Base-by-base conservation (phyloP, 2,329 filamentous ascomycete species). In the Colletotrichum brevisporum region DNA sequence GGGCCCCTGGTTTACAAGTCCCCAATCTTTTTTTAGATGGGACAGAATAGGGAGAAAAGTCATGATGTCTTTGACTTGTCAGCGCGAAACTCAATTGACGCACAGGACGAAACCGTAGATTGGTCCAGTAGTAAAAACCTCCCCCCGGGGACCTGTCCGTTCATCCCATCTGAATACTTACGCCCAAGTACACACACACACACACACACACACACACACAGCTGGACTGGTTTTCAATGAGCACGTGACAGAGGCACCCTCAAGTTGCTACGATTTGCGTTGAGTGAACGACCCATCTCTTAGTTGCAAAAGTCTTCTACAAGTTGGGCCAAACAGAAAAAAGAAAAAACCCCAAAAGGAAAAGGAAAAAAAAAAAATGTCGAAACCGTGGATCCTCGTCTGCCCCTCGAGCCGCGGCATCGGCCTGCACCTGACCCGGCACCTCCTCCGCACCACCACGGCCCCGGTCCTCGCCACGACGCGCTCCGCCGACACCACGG, bases 351-450 rank as follows among this genome's bases (percentile, higher is more conserved):
- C 21, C 21, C 21, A 43, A 13, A 13, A 18, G 27, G 15, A 21
- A 57, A 52, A 16, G 21, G 54, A 9, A 18, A 53, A 18, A 61
- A 15, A 39, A 6, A 50, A 47, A 15, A 84, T 85, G 81, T 83
- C 83, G 45, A 80, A 80, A 43, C 85, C 85, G 21, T 87, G 85
- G 85, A 82, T 85, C 72, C 76, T 87, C 71, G 72, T 86, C 69
- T 83, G 79, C 50, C 83, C 85, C 0, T 81, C 84, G 18, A 83
- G 78, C 73, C 79, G 85, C 27, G 85, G 85, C 71, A 84, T 87
- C 53, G 84, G 85, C 56, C 77, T 83, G 71, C 81, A 83, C 50
- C 79, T 89, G 13, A 83, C 84, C 12, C 80, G 84, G 0, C 82
- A 85, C 67, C 80, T 87, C 27, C 82, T 86, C 13, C 83, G 78